Conservation (phyloP, 306 rosid species). For the Quillaja saponaria region DNA sequence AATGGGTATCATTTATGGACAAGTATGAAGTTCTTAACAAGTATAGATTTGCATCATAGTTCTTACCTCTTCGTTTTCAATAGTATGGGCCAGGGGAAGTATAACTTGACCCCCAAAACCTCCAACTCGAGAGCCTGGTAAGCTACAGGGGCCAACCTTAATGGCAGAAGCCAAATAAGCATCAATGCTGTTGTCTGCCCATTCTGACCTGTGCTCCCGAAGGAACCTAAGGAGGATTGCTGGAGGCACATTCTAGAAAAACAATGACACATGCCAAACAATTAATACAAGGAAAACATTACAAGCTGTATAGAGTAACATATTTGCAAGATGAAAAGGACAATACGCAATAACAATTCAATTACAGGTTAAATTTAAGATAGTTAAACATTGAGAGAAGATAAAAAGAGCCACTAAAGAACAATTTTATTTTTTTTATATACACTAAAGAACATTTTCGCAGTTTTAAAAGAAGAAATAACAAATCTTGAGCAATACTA, state of each 20-base stretch:
- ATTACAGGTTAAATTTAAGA: too few relatives aligned
- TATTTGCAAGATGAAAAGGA: too few relatives aligned
- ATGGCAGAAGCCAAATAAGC: constrained; percentile 96
- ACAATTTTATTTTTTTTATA: too few relatives aligned
- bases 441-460: too few relatives aligned
- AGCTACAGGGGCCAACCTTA: constrained; percentile 91
- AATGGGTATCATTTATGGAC: background rate
- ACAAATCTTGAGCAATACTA: too few relatives aligned
- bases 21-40: background rate
- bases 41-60: constrained; percentile 11
- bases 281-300: constrained; percentile 20
- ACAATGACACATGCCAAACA: constrained; percentile 18
- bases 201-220: constrained; percentile 96
- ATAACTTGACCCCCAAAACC: constrained; percentile 93
- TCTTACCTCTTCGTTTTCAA: constrained; percentile 92
- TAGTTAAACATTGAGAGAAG: too few relatives aligned
- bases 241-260: constrained; percentile 87
- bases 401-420: too few relatives aligned
- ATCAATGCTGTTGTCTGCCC: constrained; percentile 97
- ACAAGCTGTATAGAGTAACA: background rate
- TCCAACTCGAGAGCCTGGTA: constrained; percentile 87
- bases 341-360: too few relatives aligned
- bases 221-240: constrained; percentile 88
- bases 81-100: constrained; percentile 90
- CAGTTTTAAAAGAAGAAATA: too few relatives aligned